Evolutionary conservation across 495 filamentous ascomycete genomes (phyloP), one percentile per base, ranked within the genome.

Genomic region (Penicillium canariense): DNA sequence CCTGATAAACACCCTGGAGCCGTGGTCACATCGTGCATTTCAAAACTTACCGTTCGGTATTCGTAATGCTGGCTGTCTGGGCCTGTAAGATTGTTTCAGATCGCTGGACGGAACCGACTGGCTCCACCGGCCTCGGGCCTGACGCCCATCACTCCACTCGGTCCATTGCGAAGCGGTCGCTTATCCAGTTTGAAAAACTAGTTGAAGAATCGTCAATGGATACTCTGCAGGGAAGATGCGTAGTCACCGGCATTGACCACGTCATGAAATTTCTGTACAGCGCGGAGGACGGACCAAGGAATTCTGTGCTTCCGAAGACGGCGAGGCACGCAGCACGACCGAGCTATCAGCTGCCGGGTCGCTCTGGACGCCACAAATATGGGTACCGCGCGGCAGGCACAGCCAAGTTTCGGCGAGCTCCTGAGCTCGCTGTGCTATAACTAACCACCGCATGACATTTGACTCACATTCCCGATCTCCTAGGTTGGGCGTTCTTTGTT

Each of bases 61-160:
- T 8, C 4, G 14, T 40, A 40, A 23, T 4, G 2, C 12, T 14
- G 15, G 23, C 38, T 23, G 39, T 34, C n/a, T 26, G 20, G 48
- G 52, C 28, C 32, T 18, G 58, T 60, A 66, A 56, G 35, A 30
- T 38, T 56, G 63, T 66, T 66, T 66, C 63, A 66, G 63, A 58
- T 62, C 55, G 46, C 28, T 44, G 42, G 48, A 46, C 48, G 45
- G 46, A 51, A 35, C 51, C 50, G 39, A 25, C 40, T 48, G 30
- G 54, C 26, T 52, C 26, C 26, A 23, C 43, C 28, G 50, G 52
- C 30, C 48, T 44, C 35, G 38, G 35, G 43, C 40, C 31, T 46
- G 23, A 25, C 28, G 30, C 49, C 31, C 34, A 49, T 47, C 44
- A 23, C 63, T 60, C 63, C 63, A 66, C 60, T 53, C 18, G 25